A percentile compares a stretch with the other conserved stretches of the same genome.
Conservation (phyloP, 805 yeast genomes). For the Candida succiphila region DNA sequence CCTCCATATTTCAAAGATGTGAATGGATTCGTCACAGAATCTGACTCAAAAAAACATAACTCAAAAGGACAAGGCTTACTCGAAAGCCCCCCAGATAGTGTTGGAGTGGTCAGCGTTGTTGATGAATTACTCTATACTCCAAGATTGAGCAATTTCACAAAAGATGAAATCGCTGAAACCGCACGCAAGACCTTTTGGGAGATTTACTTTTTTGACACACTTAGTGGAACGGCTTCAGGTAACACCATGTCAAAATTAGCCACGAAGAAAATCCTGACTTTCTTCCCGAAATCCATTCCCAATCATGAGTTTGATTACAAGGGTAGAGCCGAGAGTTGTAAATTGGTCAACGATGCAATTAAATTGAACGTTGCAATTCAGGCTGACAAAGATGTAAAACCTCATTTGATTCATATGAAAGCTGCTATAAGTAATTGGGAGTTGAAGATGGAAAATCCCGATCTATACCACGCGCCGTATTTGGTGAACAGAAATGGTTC, state of each 20-base stretch:
- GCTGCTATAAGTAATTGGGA: conserved; percentile 45
- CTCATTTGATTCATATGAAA: conserved; percentile 27
- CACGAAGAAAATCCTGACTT: conserved; percentile 22
- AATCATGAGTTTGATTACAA: conserved; percentile 33
- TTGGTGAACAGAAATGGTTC: conserved; percentile 31
- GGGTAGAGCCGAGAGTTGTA: conserved; percentile 34
- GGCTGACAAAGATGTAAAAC: conserved; percentile 26
- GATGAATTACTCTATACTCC: conserved; percentile 6
- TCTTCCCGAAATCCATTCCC: conserved; percentile 29
- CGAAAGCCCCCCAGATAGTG: conserved; percentile 11
- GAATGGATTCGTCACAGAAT: conserved; percentile 20
- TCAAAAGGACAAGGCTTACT: conserved; percentile 1
- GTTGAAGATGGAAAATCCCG: conserved; percentile 33
- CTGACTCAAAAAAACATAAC: not conserved
- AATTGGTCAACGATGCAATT: conserved; percentile 39
- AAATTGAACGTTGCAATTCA: conserved; percentile 36
- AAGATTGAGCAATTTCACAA: conserved; percentile 13
- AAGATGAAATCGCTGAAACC: conserved; percentile 17
- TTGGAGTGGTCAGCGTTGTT: conserved; percentile 5
- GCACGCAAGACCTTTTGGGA: conserved; percentile 44
- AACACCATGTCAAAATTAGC: conserved; percentile 30
- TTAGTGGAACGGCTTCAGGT: conserved; percentile 47
- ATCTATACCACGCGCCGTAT: conserved; percentile 29
- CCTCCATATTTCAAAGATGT: conserved; percentile 22
- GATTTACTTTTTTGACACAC: conserved; percentile 37